phyloP scores from a whole-genome alignment of 139 green algal species.

The Chlorella sp. region DNA sequence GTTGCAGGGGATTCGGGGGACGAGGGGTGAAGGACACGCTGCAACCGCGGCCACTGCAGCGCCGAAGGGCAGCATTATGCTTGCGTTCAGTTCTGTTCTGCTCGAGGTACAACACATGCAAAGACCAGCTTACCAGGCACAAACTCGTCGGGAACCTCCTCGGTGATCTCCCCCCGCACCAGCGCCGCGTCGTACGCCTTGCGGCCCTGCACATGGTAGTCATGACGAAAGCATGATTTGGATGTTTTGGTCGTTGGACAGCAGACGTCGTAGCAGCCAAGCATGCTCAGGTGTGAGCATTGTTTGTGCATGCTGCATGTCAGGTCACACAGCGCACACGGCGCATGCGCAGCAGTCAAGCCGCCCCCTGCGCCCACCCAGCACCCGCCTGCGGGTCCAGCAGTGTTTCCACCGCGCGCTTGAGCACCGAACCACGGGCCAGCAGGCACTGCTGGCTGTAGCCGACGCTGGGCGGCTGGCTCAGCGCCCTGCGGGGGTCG shows the following conservation, averaged over 20 bases:
- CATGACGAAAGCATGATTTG: no score
- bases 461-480: slow-evolving; percentile 19
- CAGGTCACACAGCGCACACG: not conserved
- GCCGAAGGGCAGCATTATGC: no score
- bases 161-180: slow-evolving; percentile 24
- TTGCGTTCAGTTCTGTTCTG: no score
- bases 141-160: slow-evolving; percentile 42
- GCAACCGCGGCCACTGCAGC: no score
- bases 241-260: no score
- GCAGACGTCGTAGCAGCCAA: no score
- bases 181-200: slow-evolving; percentile 41
- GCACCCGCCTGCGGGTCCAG: slow-evolving; percentile 10
- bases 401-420: slow-evolving; percentile 40
- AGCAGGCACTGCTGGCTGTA: slow-evolving; percentile 41
- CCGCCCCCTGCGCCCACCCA: not conserved
- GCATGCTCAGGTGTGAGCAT: no score
- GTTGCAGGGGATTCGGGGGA: no score
- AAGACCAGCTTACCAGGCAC: slow-evolving; percentile 13
- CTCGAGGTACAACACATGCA: no score
- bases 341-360: not conserved
- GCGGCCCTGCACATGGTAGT: slow-evolving; percentile 15
- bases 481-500: slow-evolving; percentile 6
- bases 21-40: no score
- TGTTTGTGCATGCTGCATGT: not conserved
- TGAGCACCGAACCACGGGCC: slow-evolving; percentile 27